Base-by-base conservation (phyloP, 2,329 filamentous ascomycete species). In the Tolypocladium ovalisporum region DNA sequence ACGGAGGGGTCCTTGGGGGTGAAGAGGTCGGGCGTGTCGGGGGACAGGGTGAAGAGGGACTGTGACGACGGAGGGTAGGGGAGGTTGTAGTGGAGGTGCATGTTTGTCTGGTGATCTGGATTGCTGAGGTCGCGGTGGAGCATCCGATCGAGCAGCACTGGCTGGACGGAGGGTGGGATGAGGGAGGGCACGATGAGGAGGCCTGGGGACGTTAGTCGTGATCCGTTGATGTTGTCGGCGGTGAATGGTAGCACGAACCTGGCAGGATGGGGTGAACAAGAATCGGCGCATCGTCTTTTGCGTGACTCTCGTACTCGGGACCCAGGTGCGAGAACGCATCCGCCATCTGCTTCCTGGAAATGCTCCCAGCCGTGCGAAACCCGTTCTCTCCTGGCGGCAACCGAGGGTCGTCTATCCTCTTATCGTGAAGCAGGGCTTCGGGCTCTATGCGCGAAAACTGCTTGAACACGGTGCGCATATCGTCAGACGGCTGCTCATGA, bases 31-130 rank as follows among this genome's bases (percentile, higher is more conserved):
- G 80, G 78, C 13, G 75, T 72, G 35, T 77, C 71, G 9, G 78
- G 78, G 2, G 71, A 49, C 55, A 79, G 74, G 52, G 73, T 72
- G 69, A 85, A 86, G 72, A 86, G 83, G 29, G 82, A 85, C 2
- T 60, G 62, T 10, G 19, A 63, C 4, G 36, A 15, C 40, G 73
- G 71, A 66, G 83, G 69, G 64, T 93, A 92, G 8, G 82, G 78
- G 7, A 96, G 70, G 36, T 84, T 68, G 71, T 93, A 90, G 72
- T 95, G 89, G 1, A 90, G 78, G 71, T 95, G 88, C n/a, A 97
- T 76, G 71, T 97, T 99, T 55, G 92, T 97, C 66, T 88, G 82
- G 69, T 97, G 91, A 4, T 75, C 69, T 3, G 85, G 83, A 62
- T 88, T 82, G 60, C 85, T 84, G 19, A 96, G 81, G 69, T 96